Evolutionary conservation across 371 early-diverging fungal species (phyloP), one percentile per base, ranked within the genome.

Genomic region (Synchytrium microbalum): DNA sequence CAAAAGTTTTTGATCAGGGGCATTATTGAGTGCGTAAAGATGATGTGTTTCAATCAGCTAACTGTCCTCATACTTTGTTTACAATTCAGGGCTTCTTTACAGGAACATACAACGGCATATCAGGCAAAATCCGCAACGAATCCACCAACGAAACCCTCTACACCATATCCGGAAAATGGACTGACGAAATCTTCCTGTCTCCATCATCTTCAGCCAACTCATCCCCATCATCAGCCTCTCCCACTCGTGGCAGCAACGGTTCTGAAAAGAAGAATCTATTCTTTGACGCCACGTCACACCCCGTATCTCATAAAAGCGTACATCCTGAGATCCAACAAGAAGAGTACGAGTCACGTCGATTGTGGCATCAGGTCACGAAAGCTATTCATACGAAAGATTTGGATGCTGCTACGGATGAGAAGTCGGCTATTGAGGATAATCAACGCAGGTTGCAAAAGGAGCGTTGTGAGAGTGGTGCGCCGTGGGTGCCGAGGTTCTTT

Each of bases 131-230:
- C 69, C 90, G 87, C 62, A 76, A 83, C 38, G 86, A 79, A 26
- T 83, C 88, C 27, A 87, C 90, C 8, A 85, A 84, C 33, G 89
- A 93, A 65, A 74, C 80, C 0, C 69, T 96, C 24, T 89, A 86
- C 64, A 89, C 90, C 14, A 80, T 96, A 58, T 73, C 79, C 13
- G 96, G 96, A 26, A 90, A 89, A 64, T 96, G 96, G 96, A 82
- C 90, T 14, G 86, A 87, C 32, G 2, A 59, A 8, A 72, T 68
- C 32, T 56, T 31, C n/a, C 3, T 62, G 19, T 10, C 46, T 10
- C 19, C 46, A 19, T 5, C 46, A 5, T 10, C 46, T 10, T 38
- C 46, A 19, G 46, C 46, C 46, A 19, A 38, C 46, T 10, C 5
- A 19, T 38, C 46, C 5, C n/a, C n/a, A n/a, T n/a, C n/a, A n/a